These are phyloP conservation scores for Cystobasidium slooffiae DNA, from an alignment of 1,284 basidiomycete genomes.

Conservation along the genomic window DNA sequence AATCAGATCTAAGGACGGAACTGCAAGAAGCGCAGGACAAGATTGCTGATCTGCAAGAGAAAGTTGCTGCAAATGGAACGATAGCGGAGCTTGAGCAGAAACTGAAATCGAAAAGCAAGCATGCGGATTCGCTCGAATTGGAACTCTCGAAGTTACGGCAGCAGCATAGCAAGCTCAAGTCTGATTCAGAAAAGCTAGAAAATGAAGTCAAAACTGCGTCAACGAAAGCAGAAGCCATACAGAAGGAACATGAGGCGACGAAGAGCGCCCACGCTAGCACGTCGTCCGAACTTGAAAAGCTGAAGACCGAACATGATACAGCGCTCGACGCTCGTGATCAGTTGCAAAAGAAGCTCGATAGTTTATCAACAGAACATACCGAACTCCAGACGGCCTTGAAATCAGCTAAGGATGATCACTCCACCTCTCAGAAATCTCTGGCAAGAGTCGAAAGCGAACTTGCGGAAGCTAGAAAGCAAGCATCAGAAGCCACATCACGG, in stretches of 20 bases:
- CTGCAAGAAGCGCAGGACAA: constrained; percentile 27
- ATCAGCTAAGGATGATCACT: background rate
- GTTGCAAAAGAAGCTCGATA: constrained; percentile 38
- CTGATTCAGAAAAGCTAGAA: constrained; percentile 32
- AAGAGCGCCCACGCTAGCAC: background rate
- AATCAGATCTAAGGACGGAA: constrained; percentile 20
- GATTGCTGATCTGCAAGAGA: constrained; percentile 33
- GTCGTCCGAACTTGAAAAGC: constrained; percentile 12
- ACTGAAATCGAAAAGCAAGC: constrained; percentile 39
- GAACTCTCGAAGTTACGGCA: constrained; percentile 45
- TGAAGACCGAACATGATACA: constrained; percentile 45
- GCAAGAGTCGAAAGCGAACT: constrained; percentile 20
- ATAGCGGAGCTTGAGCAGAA: constrained; percentile 39
- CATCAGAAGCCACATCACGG: constrained; percentile 10
- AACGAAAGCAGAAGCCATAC: constrained; percentile 34
- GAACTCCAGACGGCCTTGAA: constrained; percentile 32
- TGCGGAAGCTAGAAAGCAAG: constrained; percentile 7
- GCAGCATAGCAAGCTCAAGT: constrained; percentile 11
- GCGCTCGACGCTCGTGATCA: constrained; percentile 32
- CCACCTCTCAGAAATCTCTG: background rate
- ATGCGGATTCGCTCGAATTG: constrained; percentile 47
- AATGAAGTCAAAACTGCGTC: constrained; percentile 36
- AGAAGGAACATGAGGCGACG: constrained; percentile 43
- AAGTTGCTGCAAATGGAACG: constrained; percentile 11
- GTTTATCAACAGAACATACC: background rate